Base-by-base conservation (phyloP, 2,329 filamentous ascomycete species). In the Cladosporium velox region DNA sequence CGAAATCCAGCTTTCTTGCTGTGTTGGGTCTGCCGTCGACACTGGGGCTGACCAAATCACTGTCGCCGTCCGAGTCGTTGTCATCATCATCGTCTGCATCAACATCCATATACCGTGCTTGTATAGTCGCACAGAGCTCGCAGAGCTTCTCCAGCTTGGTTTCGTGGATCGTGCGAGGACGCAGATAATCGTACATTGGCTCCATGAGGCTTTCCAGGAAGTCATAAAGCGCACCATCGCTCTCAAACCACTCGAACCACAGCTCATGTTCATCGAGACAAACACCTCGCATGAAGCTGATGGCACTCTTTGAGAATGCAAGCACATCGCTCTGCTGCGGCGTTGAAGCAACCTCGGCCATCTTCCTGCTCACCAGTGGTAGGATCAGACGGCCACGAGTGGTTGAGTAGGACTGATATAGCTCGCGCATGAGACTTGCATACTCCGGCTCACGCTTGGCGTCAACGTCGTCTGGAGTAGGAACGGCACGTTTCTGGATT, bases 121-220 rank as follows among this genome's bases (percentile, higher is more conserved):
- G 88, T 7, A 90, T 81, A 32, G 89, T 78, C 7, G 86, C 87
- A 72, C 88, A 90, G 1, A 90, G 80, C 72, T 90, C 88, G 74
- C 88, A 90, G 2, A 90, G 81, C 72, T 87, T 89, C 61, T 89
- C 79, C 30, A 90, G 82, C 68, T 89, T 86, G 15, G 84, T 88
- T 73, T 90, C 88, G 68, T 88, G 87, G 66, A 90, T 89, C 21
- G 87, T 89, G 54, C 85, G 82, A 8, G 88, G 88, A 60, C 87
- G 82, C 30, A 90, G 78, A 71, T 89, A 82, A 70, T 90, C 88
- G 71, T 89, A 90, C 32, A 90, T 79, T 2, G 88, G 88, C 74
- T 90, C 88, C 73, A 87, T 89, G 57, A 90, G 80, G 21, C 86
- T 84, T 74, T 90, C 88, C 1, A 90, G 79, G 69, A 89, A 90